phyloP scores from a whole-genome alignment of 441 rosid genomes.

The Rhodomyrtus psidioides region DNA sequence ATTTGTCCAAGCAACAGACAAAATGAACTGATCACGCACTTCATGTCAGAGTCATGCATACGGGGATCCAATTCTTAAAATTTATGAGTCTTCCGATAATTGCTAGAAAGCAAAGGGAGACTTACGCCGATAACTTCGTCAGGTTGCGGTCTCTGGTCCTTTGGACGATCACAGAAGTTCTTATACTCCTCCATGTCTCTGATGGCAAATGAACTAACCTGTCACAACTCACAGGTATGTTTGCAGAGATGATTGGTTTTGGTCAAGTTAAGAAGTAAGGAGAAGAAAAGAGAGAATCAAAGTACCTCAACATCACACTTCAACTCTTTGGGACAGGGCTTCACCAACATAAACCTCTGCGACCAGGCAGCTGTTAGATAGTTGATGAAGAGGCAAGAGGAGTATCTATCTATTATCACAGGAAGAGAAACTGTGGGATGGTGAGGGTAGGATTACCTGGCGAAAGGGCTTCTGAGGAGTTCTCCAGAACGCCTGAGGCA shows the following conservation, averaged over 20 bases:
- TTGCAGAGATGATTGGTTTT: not conserved
- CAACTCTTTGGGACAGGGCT: conserved; percentile 88
- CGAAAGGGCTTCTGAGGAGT: conserved; percentile 94
- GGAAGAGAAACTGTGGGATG: not conserved
- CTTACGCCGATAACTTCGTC: conserved; percentile 90
- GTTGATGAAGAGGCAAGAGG: not conserved
- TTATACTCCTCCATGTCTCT: conserved; percentile 87
- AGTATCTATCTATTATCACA: not conserved
- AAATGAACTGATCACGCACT: not conserved
- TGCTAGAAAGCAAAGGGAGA: not conserved
- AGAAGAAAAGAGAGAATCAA: not conserved
- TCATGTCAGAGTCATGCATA: not conserved
- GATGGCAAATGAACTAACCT: conserved; percentile 76
- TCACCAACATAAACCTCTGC: conserved; percentile 86
- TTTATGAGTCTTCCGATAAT: not conserved
- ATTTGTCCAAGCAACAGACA: not conserved
- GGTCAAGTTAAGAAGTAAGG: not conserved
- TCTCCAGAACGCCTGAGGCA: conserved; percentile 79
- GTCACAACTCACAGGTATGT: not conserved
- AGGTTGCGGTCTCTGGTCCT: conserved; percentile 75
- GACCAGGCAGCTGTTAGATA: conserved; percentile 13
- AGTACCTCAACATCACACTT: conserved; percentile 93
- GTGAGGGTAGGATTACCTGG: conserved; percentile 38
- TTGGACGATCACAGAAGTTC: conserved; percentile 76
- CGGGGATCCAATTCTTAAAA: not conserved